Evolutionary conservation across 257 asterid species (phyloP).

Genomic region (Petunia secreta): DNA sequence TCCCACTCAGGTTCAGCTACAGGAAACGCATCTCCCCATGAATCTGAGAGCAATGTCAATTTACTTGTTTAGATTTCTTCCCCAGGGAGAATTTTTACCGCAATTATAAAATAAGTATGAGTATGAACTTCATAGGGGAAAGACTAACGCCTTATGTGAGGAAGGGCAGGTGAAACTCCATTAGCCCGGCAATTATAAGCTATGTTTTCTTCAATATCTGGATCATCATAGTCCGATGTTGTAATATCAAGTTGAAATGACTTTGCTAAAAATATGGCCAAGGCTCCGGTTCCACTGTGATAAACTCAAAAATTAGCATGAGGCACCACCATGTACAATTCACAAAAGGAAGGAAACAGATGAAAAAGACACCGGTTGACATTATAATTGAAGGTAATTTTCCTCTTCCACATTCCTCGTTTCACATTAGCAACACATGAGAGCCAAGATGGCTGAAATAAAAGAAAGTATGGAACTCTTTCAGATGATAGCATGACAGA

Average conservation of each 20-base stretch:
- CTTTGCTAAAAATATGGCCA: constrained; percentile 80
- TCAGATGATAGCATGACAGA: background rate
- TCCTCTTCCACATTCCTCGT: background rate
- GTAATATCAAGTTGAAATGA: constrained; percentile 69
- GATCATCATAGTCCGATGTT: constrained; percentile 97
- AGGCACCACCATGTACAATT: background rate
- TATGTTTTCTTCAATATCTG: constrained; percentile 80
- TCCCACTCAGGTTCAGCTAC: constrained; percentile 73
- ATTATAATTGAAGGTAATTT: background rate
- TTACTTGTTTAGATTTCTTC: background rate
- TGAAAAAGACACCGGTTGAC: background rate
- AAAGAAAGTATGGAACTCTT: background rate
- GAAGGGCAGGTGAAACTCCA: constrained; percentile 72
- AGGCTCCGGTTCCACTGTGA: constrained; percentile 96
- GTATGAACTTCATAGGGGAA: background rate
- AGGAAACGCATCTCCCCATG: constrained; percentile 93
- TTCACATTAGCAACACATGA: constrained; percentile 20
- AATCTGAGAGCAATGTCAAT: constrained; percentile 54
- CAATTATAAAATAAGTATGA: background rate
- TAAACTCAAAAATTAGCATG: constrained; percentile 30
- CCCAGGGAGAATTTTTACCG: background rate
- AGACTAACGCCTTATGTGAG: constrained; percentile 77
- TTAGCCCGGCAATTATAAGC: constrained; percentile 71
- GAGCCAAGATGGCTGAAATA: background rate
- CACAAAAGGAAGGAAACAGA: background rate